These are phyloP conservation scores for Protomyces inundatus DNA, from an alignment of 1,139 yeast genomes.

Conservation along the genomic window DNA sequence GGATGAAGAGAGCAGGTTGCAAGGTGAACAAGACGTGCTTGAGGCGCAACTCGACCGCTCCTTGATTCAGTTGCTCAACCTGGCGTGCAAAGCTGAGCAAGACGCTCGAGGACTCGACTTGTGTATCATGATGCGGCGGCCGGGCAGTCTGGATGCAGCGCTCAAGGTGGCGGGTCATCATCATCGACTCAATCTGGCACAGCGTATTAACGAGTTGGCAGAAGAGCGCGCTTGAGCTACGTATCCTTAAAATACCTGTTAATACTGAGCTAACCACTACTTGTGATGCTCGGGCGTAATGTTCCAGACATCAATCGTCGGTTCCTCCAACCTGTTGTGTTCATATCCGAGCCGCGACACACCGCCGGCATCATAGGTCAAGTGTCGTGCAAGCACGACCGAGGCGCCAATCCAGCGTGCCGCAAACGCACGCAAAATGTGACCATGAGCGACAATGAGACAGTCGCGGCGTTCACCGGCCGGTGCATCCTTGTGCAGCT, in stretches of 20 bases:
- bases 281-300: neutral
- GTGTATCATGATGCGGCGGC: slow-evolving; percentile 64
- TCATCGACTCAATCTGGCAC: slow-evolving; percentile 60
- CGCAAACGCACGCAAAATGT: slow-evolving; percentile 80
- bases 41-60: slow-evolving; percentile 57
- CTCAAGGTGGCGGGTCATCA: slow-evolving; percentile 75
- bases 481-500: slow-evolving; percentile 55
- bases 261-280: neutral
- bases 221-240: slow-evolving; percentile 46
- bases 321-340: slow-evolving; percentile 70
- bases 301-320: slow-evolving; percentile 24
- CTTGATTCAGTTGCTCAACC: slow-evolving; percentile 67
- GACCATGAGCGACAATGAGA: slow-evolving; percentile 87
- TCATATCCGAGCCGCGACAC: slow-evolving; percentile 70
- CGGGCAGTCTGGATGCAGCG: slow-evolving; percentile 78
- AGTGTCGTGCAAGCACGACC: slow-evolving; percentile 62
- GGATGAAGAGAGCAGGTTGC: neutral
- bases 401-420: slow-evolving; percentile 73
- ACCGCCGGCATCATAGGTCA: slow-evolving; percentile 90
- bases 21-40: slow-evolving; percentile 36
- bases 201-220: slow-evolving; percentile 59
- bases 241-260: neutral
- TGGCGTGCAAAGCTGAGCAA: slow-evolving; percentile 64
- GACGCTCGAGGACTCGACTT: slow-evolving; percentile 64
- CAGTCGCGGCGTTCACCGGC: slow-evolving; percentile 60